Percentiles rank a stretch among this genome's conserved stretches.
Evolutionary conservation across 1,284 basidiomycete genomes (phyloP).

Genomic region (Ceratobasidium sp.): DNA sequence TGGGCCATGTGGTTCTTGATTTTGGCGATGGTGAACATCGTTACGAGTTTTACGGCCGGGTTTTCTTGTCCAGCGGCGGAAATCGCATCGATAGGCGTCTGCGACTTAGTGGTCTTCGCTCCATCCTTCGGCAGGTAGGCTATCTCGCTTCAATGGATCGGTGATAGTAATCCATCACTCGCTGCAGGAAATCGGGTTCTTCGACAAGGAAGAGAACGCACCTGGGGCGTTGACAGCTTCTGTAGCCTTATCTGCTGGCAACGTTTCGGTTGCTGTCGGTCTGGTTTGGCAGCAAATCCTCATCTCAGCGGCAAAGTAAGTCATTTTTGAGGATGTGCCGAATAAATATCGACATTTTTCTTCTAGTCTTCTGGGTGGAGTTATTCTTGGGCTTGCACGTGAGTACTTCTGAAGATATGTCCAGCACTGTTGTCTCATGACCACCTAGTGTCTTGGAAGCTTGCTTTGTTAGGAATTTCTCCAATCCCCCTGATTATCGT

Average conservation of each 20-base stretch:
- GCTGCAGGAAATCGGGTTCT: constrained; percentile 48
- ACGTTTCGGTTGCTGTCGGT: constrained; percentile 51
- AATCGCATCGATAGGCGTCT: constrained; percentile 45
- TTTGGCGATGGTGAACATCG: constrained; percentile 45
- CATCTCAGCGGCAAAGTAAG: constrained; percentile 46
- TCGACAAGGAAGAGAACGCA: constrained; percentile 49
- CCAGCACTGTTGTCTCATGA: not conserved
- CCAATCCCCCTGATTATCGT: constrained; percentile 29
- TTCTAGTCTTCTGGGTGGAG: constrained; percentile 49
- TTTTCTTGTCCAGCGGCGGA: constrained; percentile 47
- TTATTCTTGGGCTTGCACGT: constrained; percentile 51
- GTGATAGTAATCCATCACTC: too few species aligned
- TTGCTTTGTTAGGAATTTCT: constrained; percentile 21
- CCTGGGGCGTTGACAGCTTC: constrained; percentile 52
- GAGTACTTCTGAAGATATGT: constrained; percentile 46
- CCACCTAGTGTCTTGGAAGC: constrained; percentile 37
- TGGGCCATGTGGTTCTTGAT: constrained; percentile 50
- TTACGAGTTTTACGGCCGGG: constrained; percentile 44
- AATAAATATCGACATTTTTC: too few species aligned
- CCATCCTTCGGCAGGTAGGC: constrained; percentile 21
- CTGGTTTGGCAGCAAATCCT: constrained; percentile 52
- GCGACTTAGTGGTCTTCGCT: constrained; percentile 11
- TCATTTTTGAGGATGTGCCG: too few species aligned
- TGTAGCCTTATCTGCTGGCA: constrained; percentile 49
- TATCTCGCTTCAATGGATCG: not conserved